These are phyloP conservation scores for Zanthoxylum bungeanum DNA, from an alignment of 345 rosid species.

Conservation along the genomic window DNA sequence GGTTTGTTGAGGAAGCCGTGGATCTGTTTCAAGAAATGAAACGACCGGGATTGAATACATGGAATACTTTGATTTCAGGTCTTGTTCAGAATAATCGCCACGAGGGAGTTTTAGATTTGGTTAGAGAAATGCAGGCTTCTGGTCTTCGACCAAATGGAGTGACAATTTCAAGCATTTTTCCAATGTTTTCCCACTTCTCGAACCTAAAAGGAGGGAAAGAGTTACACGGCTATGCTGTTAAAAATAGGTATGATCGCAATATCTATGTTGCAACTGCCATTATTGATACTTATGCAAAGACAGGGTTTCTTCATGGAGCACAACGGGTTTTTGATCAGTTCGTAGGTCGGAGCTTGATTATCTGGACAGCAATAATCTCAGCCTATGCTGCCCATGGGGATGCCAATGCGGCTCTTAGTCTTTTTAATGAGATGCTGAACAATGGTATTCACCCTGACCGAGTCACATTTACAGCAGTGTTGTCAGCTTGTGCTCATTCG, in stretches of 20 bases:
- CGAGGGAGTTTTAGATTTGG: constrained; percentile 41
- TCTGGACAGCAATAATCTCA: constrained; percentile 85
- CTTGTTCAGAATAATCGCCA: constrained; percentile 63
- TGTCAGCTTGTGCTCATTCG: constrained; percentile 76
- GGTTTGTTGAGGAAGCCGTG: constrained; percentile 58
- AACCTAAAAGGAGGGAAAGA: constrained; percentile 75
- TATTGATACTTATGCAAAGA: constrained; percentile 68
- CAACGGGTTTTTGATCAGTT: constrained; percentile 51
- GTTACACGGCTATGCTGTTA: constrained; percentile 62
- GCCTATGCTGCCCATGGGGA: constrained; percentile 78
- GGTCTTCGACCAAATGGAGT: constrained; percentile 59
- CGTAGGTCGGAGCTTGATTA: constrained; percentile 55
- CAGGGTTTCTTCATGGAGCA: constrained; percentile 63
- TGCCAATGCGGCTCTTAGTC: constrained; percentile 43
- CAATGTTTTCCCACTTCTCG: constrained; percentile 48
- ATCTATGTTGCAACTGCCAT: constrained; percentile 68
- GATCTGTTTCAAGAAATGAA: constrained; percentile 47
- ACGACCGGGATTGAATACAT: constrained; percentile 46
- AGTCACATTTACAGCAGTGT: constrained; percentile 68
- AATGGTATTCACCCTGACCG: constrained; percentile 57
- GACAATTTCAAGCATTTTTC: constrained; percentile 69
- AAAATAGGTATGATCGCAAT: constrained; percentile 42
- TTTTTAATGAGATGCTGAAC: constrained; percentile 56
- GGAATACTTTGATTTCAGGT: constrained; percentile 87
- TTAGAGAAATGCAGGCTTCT: constrained; percentile 53